phyloP scores from a whole-genome alignment of 2,329 filamentous ascomycete species.

The Aspergillus sp. region DNA sequence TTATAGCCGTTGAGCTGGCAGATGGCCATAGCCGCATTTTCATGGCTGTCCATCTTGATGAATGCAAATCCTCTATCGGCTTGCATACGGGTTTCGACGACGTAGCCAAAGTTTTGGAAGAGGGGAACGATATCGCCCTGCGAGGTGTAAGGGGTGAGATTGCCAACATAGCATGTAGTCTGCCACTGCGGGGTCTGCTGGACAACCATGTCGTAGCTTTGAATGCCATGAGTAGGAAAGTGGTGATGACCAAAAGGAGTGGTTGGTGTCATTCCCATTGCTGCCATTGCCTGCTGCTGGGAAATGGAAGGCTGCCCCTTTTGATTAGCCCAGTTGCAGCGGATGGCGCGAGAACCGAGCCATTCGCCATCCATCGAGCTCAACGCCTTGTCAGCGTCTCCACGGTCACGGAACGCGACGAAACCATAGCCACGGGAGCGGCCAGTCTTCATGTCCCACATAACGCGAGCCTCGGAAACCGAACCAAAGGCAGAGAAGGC shows the following conservation, averaged over 20 bases:
- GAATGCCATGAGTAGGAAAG: conserved; percentile 93
- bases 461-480: conserved; percentile 95
- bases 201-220: conserved; percentile 96
- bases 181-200: conserved; percentile 96
- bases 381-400: conserved; percentile 91
- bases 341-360: conserved; percentile 95
- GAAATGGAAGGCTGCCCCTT: conserved; percentile 99
- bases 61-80: conserved; percentile 97
- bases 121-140: conserved; percentile 95
- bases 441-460: conserved; percentile 99
- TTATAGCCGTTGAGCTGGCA: conserved; percentile 98
- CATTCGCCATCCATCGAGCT: conserved; percentile 99
- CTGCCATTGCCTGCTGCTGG: conserved; percentile 93
- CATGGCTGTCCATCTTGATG: conserved; percentile 98
- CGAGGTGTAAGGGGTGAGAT: conserved; percentile 95
- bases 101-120: conserved; percentile 98
- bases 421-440: conserved; percentile 97
- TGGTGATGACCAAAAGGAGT: conserved; percentile 96
- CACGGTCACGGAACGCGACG: conserved; percentile 91
- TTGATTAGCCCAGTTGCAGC: conserved; percentile 99
- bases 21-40: conserved; percentile 97
- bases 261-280: conserved; percentile 97
- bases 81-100: conserved; percentile 96
- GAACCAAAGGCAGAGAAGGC: conserved; percentile 95
- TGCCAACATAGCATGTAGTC: conserved; percentile 97